Percentiles rank a stretch among this genome's conserved stretches.
phyloP scores from a whole-genome alignment of 331 rosid genomes.

The Rosa hybrid region DNA sequence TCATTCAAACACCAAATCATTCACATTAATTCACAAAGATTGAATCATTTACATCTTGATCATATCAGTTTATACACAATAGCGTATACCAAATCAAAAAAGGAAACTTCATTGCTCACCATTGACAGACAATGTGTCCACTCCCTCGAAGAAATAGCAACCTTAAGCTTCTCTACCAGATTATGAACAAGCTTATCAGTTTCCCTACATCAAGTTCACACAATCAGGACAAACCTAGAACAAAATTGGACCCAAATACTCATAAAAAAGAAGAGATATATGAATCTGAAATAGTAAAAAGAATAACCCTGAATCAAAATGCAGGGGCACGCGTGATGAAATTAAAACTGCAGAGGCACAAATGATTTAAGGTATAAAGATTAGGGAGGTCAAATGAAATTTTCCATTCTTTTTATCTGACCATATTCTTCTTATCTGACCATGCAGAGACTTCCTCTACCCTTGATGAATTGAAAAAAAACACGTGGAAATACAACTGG shows the following conservation, averaged over 20 bases:
- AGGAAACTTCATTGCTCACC: not conserved
- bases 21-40: constrained; percentile 6
- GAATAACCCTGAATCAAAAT: constrained; percentile 3
- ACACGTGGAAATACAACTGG: too few relatives aligned
- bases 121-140: not conserved
- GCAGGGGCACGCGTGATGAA: too few relatives aligned
- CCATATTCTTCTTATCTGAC: too few relatives aligned
- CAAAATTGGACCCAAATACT: not conserved
- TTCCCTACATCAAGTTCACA: not conserved
- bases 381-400: too few relatives aligned
- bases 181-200: not conserved
- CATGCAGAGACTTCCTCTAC: too few relatives aligned
- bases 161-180: not conserved
- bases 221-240: not conserved
- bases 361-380: too few relatives aligned
- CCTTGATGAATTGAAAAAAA: too few relatives aligned
- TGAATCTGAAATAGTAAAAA: not conserved
- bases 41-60: not conserved
- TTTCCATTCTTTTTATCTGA: too few relatives aligned
- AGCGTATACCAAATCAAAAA: not conserved
- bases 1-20: too few relatives aligned
- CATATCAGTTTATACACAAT: too few relatives aligned
- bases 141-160: not conserved
- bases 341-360: too few relatives aligned
- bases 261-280: not conserved